These are phyloP conservation scores for Apiospora koreana DNA, from an alignment of 2,329 filamentous ascomycete species.

Conservation along the genomic window DNA sequence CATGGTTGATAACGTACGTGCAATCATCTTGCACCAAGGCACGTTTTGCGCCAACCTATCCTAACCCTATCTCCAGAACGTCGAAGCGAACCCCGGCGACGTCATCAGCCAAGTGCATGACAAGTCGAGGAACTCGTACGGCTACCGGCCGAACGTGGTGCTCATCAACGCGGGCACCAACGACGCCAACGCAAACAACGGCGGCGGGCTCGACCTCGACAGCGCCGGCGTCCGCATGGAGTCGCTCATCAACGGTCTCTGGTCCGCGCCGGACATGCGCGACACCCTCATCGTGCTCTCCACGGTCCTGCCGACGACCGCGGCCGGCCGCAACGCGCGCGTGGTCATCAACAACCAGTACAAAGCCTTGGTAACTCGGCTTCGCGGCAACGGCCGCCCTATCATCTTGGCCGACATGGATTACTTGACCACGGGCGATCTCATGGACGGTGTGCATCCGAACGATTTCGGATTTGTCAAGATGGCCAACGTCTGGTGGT, in stretches of 20 bases:
- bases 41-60: background rate
- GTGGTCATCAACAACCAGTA: conserved; percentile 27
- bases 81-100: conserved; percentile 20
- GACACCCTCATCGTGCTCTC: conserved; percentile 34
- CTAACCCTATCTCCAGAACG: conserved; percentile 12
- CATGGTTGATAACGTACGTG: conserved; percentile 28
- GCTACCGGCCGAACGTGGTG: conserved; percentile 23
- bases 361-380: conserved; percentile 20
- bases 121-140: background rate
- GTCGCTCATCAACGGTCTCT: conserved; percentile 27
- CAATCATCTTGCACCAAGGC: background rate
- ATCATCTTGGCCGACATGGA: conserved; percentile 13
- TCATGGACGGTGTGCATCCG: conserved; percentile 22
- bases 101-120: conserved; percentile 18
- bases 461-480: conserved; percentile 22
- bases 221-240: conserved; percentile 26
- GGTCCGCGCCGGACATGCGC: conserved; percentile 18
- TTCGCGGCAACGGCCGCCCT: background rate
- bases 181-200: conserved; percentile 21
- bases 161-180: conserved; percentile 36
- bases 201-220: conserved; percentile 18
- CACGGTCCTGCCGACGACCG: conserved; percentile 29
- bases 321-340: background rate
- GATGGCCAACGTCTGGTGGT: conserved; percentile 23
- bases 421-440: conserved; percentile 15